Evolutionary conservation across 352 stramenopile genomes (phyloP).

Genomic region (Pythium pyrilobum): DNA sequence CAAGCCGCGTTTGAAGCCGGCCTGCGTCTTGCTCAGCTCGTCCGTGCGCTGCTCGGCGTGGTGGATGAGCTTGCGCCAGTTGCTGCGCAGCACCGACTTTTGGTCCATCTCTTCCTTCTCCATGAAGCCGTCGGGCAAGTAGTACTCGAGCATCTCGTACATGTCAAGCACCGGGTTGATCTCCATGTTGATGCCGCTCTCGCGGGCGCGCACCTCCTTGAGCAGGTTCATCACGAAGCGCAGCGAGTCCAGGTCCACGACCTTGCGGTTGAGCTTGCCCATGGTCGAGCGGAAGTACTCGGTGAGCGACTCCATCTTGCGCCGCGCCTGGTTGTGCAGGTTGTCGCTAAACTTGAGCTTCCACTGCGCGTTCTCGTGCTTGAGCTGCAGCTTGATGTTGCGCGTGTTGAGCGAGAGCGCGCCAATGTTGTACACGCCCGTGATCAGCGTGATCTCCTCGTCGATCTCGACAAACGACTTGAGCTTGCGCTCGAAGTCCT

Average conservation of each 20-base stretch:
- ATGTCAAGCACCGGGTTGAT: constrained; percentile 98
- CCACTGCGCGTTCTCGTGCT: constrained; percentile 95
- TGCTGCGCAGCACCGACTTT: constrained; percentile 95
- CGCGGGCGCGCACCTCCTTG: constrained; percentile 95
- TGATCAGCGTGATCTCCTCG: constrained; percentile 88
- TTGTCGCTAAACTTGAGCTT: constrained; percentile 98
- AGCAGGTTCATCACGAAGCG: constrained; percentile 97
- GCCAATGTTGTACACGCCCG: constrained; percentile 94
- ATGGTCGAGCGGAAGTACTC: constrained; percentile 96
- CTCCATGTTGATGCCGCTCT: constrained; percentile 98
- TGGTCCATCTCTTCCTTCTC: constrained; percentile 99
- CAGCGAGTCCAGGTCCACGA: constrained; percentile 95
- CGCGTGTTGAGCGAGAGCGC: constrained; percentile 96
- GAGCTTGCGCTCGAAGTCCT: constrained; percentile 97
- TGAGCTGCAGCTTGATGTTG: constrained; percentile 96
- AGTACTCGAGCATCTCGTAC: constrained; percentile 97
- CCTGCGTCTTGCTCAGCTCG: constrained; percentile 94
- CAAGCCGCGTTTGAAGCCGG: constrained; percentile 94
- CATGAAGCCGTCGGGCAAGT: constrained; percentile 94
- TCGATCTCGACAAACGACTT: constrained; percentile 95
- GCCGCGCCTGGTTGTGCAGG: constrained; percentile 90
- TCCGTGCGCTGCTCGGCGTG: constrained; percentile 93
- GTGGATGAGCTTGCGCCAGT: constrained; percentile 97
- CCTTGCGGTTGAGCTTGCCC: constrained; percentile 91
- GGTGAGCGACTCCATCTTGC: constrained; percentile 92